Conservation (phyloP, 768 basidiomycete genomes). For the Mycena maculata region DNA sequence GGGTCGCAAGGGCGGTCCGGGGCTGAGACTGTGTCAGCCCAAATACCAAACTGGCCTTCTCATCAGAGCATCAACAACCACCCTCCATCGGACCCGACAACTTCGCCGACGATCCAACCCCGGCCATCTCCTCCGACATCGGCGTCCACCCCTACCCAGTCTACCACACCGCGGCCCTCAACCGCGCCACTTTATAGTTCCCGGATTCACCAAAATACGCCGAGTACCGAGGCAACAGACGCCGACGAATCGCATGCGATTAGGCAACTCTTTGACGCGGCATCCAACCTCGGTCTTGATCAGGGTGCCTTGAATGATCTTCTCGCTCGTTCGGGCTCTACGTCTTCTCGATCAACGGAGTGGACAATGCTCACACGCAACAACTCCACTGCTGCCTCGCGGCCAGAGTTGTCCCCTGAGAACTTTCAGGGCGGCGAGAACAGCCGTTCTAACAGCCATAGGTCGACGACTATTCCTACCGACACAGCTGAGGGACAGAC, state of each 20-base stretch:
- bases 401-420: conserved; percentile 45
- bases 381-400: conserved; percentile 49
- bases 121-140: conserved; percentile 9
- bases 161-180: background rate
- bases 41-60: conserved; percentile 21
- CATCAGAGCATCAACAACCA: conserved; percentile 1
- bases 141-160: conserved; percentile 22
- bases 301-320: conserved; percentile 77
- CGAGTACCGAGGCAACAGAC: conserved; percentile 40
- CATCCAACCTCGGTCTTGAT: conserved; percentile 79
- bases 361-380: conserved; percentile 58
- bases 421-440: conserved; percentile 23
- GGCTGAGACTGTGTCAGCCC: conserved; percentile 30
- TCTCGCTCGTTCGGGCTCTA: conserved; percentile 76
- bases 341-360: conserved; percentile 65
- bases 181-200: conserved; percentile 29
- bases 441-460: conserved; percentile 25
- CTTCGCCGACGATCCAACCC: conserved; percentile 12
- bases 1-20: conserved; percentile 26
- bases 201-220: conserved; percentile 31
- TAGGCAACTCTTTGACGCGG: conserved; percentile 81
- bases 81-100: conserved; percentile 9
- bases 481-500: conserved; percentile 36
- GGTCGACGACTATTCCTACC: conserved; percentile 22
- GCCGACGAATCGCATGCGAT: conserved; percentile 64